Percentiles rank a stretch among this genome's conserved stretches.
Conservation (phyloP, 2,329 filamentous ascomycete genomes). For the Phyllosticta ampelicida region DNA sequence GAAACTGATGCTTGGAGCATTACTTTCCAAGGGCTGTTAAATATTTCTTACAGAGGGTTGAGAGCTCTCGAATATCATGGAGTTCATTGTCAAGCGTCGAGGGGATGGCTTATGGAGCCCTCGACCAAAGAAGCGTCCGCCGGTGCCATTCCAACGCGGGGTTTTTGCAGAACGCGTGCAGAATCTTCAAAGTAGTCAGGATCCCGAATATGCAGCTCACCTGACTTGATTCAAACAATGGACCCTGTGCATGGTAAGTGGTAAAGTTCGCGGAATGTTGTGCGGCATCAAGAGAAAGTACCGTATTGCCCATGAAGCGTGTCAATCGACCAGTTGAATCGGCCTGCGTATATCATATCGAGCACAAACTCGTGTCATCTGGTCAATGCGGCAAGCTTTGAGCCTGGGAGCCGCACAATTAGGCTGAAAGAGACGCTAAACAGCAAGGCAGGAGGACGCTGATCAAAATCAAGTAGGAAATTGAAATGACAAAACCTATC, state of each 20-base stretch:
- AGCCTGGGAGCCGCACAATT: slow-evolving; percentile 10
- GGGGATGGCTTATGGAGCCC: background rate
- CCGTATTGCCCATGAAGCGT: slow-evolving; percentile 17
- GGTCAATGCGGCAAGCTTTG: slow-evolving; percentile 12
- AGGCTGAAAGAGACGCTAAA: slow-evolving; percentile 10
- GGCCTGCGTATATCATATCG: slow-evolving; percentile 11
- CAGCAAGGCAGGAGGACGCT: background rate
- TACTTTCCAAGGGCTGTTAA: too few species aligned
- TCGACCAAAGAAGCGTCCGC: background rate
- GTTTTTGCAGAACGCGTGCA: background rate
- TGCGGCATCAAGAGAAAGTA: background rate
- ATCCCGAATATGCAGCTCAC: slow-evolving; percentile 16
- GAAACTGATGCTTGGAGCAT: background rate
- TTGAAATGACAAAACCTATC: background rate
- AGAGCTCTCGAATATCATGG: slow-evolving; percentile 23
- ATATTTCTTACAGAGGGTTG: slow-evolving; percentile 21
- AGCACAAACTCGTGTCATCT: slow-evolving; percentile 10
- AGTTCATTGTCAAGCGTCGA: slow-evolving; percentile 19
- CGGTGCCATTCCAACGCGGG: background rate
- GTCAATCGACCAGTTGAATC: slow-evolving; percentile 15
- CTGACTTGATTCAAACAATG: slow-evolving; percentile 11
- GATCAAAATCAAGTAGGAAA: background rate
- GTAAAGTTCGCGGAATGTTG: background rate
- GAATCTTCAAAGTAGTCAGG: slow-evolving; percentile 11
- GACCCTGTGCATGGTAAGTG: slow-evolving; percentile 11